phyloP scores from a whole-genome alignment of 2,329 filamentous ascomycete genomes.

The Cordyceps cicadae region DNA sequence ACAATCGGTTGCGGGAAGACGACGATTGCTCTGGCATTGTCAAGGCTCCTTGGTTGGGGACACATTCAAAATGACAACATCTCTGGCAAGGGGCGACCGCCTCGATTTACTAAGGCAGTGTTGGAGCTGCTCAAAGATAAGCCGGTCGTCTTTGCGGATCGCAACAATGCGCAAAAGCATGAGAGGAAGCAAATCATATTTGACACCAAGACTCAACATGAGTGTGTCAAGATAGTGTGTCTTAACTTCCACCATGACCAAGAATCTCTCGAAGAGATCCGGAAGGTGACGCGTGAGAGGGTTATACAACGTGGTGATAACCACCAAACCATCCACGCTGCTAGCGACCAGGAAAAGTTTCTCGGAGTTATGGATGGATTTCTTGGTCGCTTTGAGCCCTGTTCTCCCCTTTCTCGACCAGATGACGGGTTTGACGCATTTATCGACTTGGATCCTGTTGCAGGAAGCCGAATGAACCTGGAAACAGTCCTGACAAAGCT shows the following conservation, averaged over 20 bases:
- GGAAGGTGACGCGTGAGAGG: constrained; percentile 65
- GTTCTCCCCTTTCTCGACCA: constrained; percentile 57
- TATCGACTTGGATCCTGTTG: constrained; percentile 73
- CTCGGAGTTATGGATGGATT: constrained; percentile 94
- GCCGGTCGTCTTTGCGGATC: constrained; percentile 77
- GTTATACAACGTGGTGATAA: constrained; percentile 86
- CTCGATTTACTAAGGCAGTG: constrained; percentile 66
- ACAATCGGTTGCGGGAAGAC: constrained; percentile 97
- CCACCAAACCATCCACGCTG: constrained; percentile 93
- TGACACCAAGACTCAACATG: constrained; percentile 59
- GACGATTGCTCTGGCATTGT: constrained; percentile 74
- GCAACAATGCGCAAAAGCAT: constrained; percentile 85
- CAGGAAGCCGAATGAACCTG: constrained; percentile 75
- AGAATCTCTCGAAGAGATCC: constrained; percentile 63
- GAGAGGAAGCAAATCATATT: constrained; percentile 82
- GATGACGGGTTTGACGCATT: constrained; percentile 76
- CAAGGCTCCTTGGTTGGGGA: constrained; percentile 80
- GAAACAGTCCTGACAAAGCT: constrained; percentile 68
- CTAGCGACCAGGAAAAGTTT: constrained; percentile 63
- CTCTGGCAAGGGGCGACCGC: constrained; percentile 65
- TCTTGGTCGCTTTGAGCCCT: constrained; percentile 72
- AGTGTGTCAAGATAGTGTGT: constrained; percentile 66
- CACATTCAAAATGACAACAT: constrained; percentile 98
- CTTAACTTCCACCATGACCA: constrained; percentile 83
- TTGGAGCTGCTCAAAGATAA: constrained; percentile 54